These are phyloP conservation scores for Buxus sempervirens DNA, from an alignment of 164 flowering plant species.

Conservation along the genomic window DNA sequence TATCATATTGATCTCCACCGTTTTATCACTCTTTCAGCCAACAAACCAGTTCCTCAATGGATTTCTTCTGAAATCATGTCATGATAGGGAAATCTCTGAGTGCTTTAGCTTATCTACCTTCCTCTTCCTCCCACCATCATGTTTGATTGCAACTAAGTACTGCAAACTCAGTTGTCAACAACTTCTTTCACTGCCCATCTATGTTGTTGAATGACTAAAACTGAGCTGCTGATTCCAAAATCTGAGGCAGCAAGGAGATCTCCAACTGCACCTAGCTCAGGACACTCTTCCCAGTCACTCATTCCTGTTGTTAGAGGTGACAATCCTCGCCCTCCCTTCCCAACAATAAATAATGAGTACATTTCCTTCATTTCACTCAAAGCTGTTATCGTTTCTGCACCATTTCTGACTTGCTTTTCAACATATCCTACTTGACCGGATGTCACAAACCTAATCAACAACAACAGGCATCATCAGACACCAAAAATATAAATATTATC, in stretches of 20 bases:
- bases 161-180: conserved; percentile 7
- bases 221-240: conserved; percentile 46
- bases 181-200: conserved; percentile 12
- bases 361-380: conserved; percentile 46
- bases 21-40: too few species aligned
- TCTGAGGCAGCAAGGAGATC: conserved; percentile 77
- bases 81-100: too few species aligned
- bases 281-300: conserved; percentile 89
- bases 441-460: conserved; percentile 40
- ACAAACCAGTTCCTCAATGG: too few species aligned
- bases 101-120: too few species aligned
- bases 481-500: too few species aligned
- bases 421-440: conserved; percentile 47
- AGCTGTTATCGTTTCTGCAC: conserved; percentile 41
- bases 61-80: too few species aligned
- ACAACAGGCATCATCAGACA: background rate
- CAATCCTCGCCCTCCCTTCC: conserved; percentile 47
- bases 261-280: conserved; percentile 71
- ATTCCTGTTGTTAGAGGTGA: conserved; percentile 50
- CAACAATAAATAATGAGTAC: conserved; percentile 63
- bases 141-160: too few species aligned
- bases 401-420: conserved; percentile 48
- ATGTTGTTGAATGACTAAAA: conserved; percentile 63
- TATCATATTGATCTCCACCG: too few species aligned
- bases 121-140: too few species aligned